phyloP scores from a whole-genome alignment of 1,139 yeast genomes.

The Casaregolazyma lundiana region DNA sequence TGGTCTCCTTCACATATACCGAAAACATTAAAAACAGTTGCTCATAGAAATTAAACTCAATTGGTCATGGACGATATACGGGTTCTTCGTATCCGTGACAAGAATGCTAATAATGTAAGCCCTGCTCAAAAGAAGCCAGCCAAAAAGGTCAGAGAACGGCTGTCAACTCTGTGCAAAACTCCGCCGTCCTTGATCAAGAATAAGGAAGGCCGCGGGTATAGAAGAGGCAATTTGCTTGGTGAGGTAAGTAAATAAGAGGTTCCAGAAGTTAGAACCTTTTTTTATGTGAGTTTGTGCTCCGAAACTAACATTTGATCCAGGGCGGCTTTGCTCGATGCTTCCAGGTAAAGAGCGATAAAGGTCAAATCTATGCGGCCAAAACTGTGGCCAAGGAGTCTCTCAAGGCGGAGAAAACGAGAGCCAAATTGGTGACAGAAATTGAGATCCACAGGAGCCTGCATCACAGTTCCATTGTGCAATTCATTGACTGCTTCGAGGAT shows the following conservation, averaged over 20 bases:
- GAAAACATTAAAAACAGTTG: not conserved
- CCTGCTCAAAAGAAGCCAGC: constrained; percentile 15
- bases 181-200: constrained; percentile 92
- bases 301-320: constrained; percentile 7
- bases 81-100: constrained; percentile 18
- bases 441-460: constrained; percentile 88
- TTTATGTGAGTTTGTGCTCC: too few species aligned
- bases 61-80: constrained; percentile 6
- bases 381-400: constrained; percentile 96
- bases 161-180: constrained; percentile 84
- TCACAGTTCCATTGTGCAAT: constrained; percentile 87
- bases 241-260: constrained; percentile 46
- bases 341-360: constrained; percentile 84
- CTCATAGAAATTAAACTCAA: not conserved
- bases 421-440: constrained; percentile 82
- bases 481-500: constrained; percentile 93
- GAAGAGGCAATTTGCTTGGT: constrained; percentile 86
- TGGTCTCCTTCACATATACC: not conserved
- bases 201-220: constrained; percentile 80
- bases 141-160: constrained; percentile 76
- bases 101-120: constrained; percentile 13
- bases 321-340: constrained; percentile 99
- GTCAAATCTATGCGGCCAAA: constrained; percentile 90
- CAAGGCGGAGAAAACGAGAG: constrained; percentile 83
- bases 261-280: too few species aligned